Conservation (phyloP, 768 basidiomycete genomes). For the Amanita rubescens region DNA sequence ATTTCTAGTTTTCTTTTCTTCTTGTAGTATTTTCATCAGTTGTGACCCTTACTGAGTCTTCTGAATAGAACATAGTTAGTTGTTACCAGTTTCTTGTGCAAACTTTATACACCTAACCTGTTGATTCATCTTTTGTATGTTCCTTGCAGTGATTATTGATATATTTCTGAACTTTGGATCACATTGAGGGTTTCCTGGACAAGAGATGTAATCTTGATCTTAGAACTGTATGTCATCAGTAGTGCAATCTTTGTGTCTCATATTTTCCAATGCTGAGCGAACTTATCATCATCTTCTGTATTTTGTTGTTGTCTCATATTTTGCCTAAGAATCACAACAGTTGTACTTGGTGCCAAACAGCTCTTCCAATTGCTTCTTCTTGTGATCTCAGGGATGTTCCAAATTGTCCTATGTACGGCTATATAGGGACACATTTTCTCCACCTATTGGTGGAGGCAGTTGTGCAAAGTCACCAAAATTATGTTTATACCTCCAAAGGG, state of each 20-base stretch:
- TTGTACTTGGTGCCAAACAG: conserved; percentile 30
- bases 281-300: conserved; percentile 23
- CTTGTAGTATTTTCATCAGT: no score
- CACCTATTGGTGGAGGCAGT: no score
- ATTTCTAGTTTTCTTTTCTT: no score
- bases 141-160: conserved; percentile 27
- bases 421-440: no score
- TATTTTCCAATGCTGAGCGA: conserved; percentile 21
- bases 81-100: conserved; percentile 19
- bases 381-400: conserved; percentile 9
- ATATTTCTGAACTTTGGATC: conserved; percentile 19
- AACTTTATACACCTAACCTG: conserved; percentile 19
- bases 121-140: conserved; percentile 29
- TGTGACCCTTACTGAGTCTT: no score
- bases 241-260: conserved; percentile 26
- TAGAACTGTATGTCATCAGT: conserved; percentile 21
- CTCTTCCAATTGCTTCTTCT: no score
- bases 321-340: conserved; percentile 25
- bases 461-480: conserved; percentile 21
- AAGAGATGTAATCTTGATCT: conserved; percentile 12
- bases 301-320: conserved; percentile 32
- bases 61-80: conserved; percentile 20
- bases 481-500: conserved; percentile 25
- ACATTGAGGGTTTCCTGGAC: not conserved
- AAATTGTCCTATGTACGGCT: conserved; percentile 1